Evolutionary conservation across 1,284 basidiomycete genomes (phyloP), one percentile per base, ranked within the genome.

Genomic region (Anthracocystis panici-leucophaei): DNA sequence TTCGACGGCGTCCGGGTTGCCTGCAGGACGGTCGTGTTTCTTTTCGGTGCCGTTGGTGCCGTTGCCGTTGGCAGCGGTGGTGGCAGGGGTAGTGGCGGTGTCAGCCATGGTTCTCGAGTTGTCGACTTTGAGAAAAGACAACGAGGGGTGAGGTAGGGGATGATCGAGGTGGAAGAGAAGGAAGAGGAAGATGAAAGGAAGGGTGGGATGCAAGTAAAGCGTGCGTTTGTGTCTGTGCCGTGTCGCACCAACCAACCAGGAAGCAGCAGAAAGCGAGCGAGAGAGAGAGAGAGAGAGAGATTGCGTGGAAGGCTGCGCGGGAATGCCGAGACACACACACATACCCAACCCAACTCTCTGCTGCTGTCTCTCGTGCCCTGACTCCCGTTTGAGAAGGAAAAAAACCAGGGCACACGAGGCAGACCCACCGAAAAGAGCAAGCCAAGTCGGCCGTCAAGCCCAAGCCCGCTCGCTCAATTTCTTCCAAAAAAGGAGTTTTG

Each of bases 1-100:
- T 27, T 77, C 76, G 58, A 84, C 79, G 38, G 74, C 74, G 45
- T 73, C 65, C 42, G 69, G 74, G 65, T 73, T 76, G 49, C 57
- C 61, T 8, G 68, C 61, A 18, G 74, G 74, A 10, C 74, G 73
- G 23, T 75, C 65, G 57, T 71, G 65, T 27, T 52, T 60, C 64
- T 71, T 68, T 10, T 59, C 49, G 33, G 41, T 33, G 27, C 29
- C 55, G 23, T 42, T 53, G 42, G 57, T 53, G 68, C n/a, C 54
- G 48, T 40, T 50, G 59, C 35, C 35, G 21, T 29, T 44, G 48
- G 45, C 21, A 46, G 62, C 44, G 40, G 61, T 10, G 25, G 42
- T 7, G 40, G 66, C 31, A 20, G 25, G 59, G 25, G 41, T 50
- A 41, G 56, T 50, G n/a, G 65, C 45, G 40, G 59, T 67, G 61